Percentiles rank a stretch among this genome's conserved stretches.
Evolutionary conservation across 2,329 filamentous ascomycete species (phyloP).

Genomic region (Apiospora hydei): DNA sequence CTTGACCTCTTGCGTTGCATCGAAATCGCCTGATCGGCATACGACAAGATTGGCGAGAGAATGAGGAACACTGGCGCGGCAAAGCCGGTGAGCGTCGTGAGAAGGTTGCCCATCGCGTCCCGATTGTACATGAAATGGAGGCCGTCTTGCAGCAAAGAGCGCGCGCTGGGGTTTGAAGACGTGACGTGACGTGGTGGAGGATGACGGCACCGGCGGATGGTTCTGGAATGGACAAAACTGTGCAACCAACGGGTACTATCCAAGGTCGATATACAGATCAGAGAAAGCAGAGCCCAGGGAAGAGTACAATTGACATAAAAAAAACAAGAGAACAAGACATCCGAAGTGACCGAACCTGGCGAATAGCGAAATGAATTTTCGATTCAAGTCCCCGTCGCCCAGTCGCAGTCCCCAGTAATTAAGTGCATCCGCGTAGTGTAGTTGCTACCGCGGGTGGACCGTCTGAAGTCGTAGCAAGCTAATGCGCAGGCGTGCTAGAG

Average conservation of each 20-base stretch:
- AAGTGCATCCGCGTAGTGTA: not conserved
- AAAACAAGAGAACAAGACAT: not conserved
- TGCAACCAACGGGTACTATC: conserved; percentile 13
- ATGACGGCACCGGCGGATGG: conserved; percentile 6
- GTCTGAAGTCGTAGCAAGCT: conserved; percentile 11
- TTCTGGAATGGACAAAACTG: not conserved
- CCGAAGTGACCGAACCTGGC: conserved; percentile 14
- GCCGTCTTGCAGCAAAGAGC: not conserved
- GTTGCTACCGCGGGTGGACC: conserved; percentile 9
- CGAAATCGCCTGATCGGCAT: conserved; percentile 69
- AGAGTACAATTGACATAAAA: conserved; percentile 7
- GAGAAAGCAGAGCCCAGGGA: not conserved
- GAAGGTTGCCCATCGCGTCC: conserved; percentile 35
- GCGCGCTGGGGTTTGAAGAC: not conserved
- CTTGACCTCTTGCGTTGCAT: conserved; percentile 71
- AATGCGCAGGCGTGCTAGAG: conserved; percentile 15
- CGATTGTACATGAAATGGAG: not conserved
- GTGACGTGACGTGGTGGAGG: not conserved
- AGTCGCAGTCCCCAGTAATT: not conserved
- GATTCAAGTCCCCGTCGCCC: not conserved
- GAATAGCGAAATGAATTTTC: conserved; percentile 15
- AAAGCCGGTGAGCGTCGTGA: conserved; percentile 60
- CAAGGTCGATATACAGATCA: conserved; percentile 2
- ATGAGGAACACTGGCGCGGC: conserved; percentile 70
- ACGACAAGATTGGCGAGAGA: conserved; percentile 69